Percentiles rank a stretch among this genome's conserved stretches.
Evolutionary conservation across 345 rosid genomes (phyloP).

Genomic region (Rubroshorea leprosula): DNA sequence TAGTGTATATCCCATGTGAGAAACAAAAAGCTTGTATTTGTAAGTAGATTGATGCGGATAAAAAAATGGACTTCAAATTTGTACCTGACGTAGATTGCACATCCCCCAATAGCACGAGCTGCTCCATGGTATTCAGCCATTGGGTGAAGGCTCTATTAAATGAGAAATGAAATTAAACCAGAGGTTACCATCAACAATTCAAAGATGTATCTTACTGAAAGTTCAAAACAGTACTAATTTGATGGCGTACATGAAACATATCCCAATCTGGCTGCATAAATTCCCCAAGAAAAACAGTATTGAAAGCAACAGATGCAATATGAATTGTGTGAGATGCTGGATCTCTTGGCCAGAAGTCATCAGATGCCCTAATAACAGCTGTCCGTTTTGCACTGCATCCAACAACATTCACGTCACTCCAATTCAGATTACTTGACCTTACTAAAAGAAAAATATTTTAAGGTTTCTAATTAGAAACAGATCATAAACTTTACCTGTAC

Average conservation of each 20-base stretch:
- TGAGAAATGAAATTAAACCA: slow-evolving; percentile 2
- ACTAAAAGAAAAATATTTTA: not conserved
- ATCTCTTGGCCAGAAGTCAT: slow-evolving; percentile 72
- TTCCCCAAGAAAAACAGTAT: slow-evolving; percentile 60
- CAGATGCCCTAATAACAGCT: slow-evolving; percentile 57
- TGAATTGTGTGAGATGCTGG: slow-evolving; percentile 70
- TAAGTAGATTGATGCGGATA: no score
- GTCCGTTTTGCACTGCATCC: slow-evolving; percentile 44
- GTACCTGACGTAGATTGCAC: slow-evolving; percentile 59
- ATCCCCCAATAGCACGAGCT: slow-evolving; percentile 60
- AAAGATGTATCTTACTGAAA: not conserved
- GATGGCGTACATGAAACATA: slow-evolving; percentile 57
- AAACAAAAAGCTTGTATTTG: not conserved
- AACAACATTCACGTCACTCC: slow-evolving; percentile 23
- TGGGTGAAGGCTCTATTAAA: slow-evolving; percentile 56
- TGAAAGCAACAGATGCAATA: slow-evolving; percentile 65
- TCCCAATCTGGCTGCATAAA: slow-evolving; percentile 82
- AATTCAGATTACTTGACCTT: not conserved
- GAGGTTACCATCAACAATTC: not conserved
- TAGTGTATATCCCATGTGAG: not conserved
- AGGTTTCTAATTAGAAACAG: not conserved
- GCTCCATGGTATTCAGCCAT: slow-evolving; percentile 77
- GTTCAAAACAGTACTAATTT: not conserved
- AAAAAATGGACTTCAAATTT: not conserved
- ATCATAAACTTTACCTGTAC: slow-evolving; percentile 35